Base-by-base conservation (phyloP, 2,329 filamentous ascomycete species). In the Botrytis porri region DNA sequence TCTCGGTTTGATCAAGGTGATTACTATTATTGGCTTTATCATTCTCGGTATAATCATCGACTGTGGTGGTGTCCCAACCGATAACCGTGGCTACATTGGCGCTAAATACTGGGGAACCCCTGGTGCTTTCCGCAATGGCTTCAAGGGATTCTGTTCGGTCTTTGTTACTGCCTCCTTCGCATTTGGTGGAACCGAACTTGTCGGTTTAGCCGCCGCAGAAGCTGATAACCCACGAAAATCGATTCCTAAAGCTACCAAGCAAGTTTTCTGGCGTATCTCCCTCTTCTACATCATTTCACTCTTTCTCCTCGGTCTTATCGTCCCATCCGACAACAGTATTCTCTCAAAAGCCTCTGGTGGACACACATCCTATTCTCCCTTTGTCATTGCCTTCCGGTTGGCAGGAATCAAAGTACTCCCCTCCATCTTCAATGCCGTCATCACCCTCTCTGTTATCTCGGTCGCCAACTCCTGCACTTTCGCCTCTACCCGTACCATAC, bases 401-500 rank as follows among this genome's bases (percentile, higher is more conserved):
- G 94, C 94, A 5, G 92, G 93, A 25, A 97, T 98, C 79, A 84
- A 89, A 70, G 90, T 91, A 3, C 88, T 97, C 5, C 93, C 94
- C 3, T 95, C 92, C 0, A 89, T 98, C 74, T 97, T 98, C 91
- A 98, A 98, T 83, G 90, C 90, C 39, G 93, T 98, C 76, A 97
- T 98, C 81, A 90, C 97, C 80, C 89, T 97, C 74, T 92, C 94
- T 37, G 94, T 97, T 41, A 85, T 98, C 41, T 97, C 93, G 0
- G 95, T 98, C 75, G 94, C 94, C 72, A 98, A 97, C 83, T 95
- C 93, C 16, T 92, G 94, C 76, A 92, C 98, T 73, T 98, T 97
- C 79, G 95, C 94, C 62, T 95, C 93, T 32, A 96, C 93, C 1
- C 91, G 95, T 77, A 98, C 95, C 4, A 89, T 98, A 9, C 93